Evolutionary conservation across 1,139 yeast genomes (phyloP).

Genomic region (Saccharomyces pastorianus): DNA sequence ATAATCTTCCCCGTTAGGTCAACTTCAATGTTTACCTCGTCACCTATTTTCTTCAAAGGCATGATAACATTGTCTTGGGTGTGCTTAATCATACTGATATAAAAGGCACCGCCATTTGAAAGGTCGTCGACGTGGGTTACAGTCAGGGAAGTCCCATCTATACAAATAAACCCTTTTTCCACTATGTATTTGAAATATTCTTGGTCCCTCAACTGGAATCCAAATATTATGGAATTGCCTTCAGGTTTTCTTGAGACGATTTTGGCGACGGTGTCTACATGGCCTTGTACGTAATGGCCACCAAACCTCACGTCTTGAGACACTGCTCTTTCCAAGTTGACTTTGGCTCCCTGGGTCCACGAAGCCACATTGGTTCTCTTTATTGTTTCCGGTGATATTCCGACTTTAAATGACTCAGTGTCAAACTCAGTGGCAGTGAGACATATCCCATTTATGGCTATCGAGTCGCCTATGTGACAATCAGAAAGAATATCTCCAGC

Average conservation of each 20-base stretch:
- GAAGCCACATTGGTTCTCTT: conserved; percentile 69
- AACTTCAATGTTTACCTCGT: conserved; percentile 78
- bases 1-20: conserved; percentile 88
- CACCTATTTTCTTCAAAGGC: conserved; percentile 57
- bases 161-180: conserved; percentile 83
- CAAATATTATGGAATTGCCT: conserved; percentile 71
- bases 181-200: conserved; percentile 65
- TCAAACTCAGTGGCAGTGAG: conserved; percentile 84
- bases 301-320: conserved; percentile 75
- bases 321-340: conserved; percentile 89
- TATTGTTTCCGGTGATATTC: conserved; percentile 87
- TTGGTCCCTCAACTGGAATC: conserved; percentile 64
- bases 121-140: conserved; percentile 63
- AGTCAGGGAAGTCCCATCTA: conserved; percentile 93
- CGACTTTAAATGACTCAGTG: conserved; percentile 63
- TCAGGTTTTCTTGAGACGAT: conserved; percentile 52
- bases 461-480: conserved; percentile 88
- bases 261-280: conserved; percentile 80
- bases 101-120: conserved; percentile 43
- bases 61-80: conserved; percentile 78
- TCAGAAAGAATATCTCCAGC: conserved; percentile 61
- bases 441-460: conserved; percentile 82
- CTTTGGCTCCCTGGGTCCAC: conserved; percentile 44
- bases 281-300: conserved; percentile 97
- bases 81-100: conserved; percentile 86